Percentiles rank a stretch among this genome's conserved stretches.
Evolutionary conservation across 2,329 filamentous ascomycete genomes (phyloP).

Genomic region (Rosellinia necatrix): DNA sequence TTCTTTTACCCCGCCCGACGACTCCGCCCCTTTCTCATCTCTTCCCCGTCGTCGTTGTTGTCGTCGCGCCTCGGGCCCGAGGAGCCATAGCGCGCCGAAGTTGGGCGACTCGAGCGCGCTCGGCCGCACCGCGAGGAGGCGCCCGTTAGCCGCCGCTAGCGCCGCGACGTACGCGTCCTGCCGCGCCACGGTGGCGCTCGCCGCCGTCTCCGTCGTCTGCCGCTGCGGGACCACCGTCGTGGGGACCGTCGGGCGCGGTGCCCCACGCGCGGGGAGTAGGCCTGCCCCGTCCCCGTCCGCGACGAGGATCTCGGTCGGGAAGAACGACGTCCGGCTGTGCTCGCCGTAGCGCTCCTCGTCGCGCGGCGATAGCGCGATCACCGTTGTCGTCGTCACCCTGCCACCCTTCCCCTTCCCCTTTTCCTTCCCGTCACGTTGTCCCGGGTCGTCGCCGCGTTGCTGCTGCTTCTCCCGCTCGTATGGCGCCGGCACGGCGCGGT

Average conservation of each 20-base stretch:
- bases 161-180: slow-evolving; percentile 38
- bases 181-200: slow-evolving; percentile 10
- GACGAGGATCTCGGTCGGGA: not conserved
- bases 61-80: not conserved
- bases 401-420: not conserved
- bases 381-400: not conserved
- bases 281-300: not conserved
- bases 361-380: slow-evolving; percentile 15
- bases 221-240: slow-evolving; percentile 46
- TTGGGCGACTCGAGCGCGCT: slow-evolving; percentile 42
- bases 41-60: not conserved
- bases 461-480: slow-evolving; percentile 33
- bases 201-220: slow-evolving; percentile 39
- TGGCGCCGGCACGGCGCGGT: slow-evolving; percentile 35
- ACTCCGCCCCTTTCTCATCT: not conserved
- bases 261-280: slow-evolving; percentile 9
- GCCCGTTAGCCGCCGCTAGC: slow-evolving; percentile 35
- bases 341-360: slow-evolving; percentile 15
- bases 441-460: not conserved
- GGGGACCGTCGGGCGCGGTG: slow-evolving; percentile 41
- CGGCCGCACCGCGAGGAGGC: slow-evolving; percentile 33
- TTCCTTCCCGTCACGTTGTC: not conserved
- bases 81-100: slow-evolving; percentile 39
- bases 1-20: too few relatives aligned
- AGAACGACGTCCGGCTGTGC: not conserved